A percentile compares a stretch with the other conserved stretches of the same genome.
Evolutionary conservation across 2,329 filamentous ascomycete genomes (phyloP).

Genomic region (Penicillium sp.): DNA sequence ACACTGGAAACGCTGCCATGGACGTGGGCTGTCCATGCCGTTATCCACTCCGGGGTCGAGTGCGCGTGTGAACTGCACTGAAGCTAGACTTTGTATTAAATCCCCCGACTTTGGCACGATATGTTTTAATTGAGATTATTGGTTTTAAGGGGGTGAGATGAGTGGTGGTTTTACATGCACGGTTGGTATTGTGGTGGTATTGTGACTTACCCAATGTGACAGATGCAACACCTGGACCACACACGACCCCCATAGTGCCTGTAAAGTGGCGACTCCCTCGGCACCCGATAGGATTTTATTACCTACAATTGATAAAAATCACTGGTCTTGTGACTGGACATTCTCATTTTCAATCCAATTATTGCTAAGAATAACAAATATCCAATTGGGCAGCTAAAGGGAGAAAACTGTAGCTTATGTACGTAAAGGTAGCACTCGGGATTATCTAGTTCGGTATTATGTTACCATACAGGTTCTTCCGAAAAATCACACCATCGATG

Average conservation of each 20-base stretch:
- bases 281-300: slow-evolving; percentile 1
- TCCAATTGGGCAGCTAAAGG: neutral
- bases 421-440: neutral
- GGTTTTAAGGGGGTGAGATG: slow-evolving; percentile 3
- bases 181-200: slow-evolving; percentile 14
- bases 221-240: slow-evolving; percentile 11
- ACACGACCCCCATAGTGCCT: neutral
- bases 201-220: slow-evolving; percentile 6
- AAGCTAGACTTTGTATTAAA: slow-evolving; percentile 1
- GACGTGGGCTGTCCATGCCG: slow-evolving; percentile 2
- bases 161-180: slow-evolving; percentile 9
- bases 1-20: slow-evolving; percentile 2
- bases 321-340: slow-evolving; percentile 3
- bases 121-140: neutral
- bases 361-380: neutral
- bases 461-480: slow-evolving; percentile 6
- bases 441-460: neutral
- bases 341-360: neutral
- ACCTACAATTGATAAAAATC: slow-evolving; percentile 1
- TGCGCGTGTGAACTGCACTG: slow-evolving; percentile 11
- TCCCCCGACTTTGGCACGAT: neutral
- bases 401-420: neutral
- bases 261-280: slow-evolving; percentile 16
- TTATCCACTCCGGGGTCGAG: slow-evolving; percentile 19
- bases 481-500: slow-evolving; percentile 30